A percentile compares a stretch with the other conserved stretches of the same genome.
These are phyloP conservation scores for Hanseniaspora nectarophila DNA, from an alignment of 805 yeast species.

Conservation along the genomic window DNA sequence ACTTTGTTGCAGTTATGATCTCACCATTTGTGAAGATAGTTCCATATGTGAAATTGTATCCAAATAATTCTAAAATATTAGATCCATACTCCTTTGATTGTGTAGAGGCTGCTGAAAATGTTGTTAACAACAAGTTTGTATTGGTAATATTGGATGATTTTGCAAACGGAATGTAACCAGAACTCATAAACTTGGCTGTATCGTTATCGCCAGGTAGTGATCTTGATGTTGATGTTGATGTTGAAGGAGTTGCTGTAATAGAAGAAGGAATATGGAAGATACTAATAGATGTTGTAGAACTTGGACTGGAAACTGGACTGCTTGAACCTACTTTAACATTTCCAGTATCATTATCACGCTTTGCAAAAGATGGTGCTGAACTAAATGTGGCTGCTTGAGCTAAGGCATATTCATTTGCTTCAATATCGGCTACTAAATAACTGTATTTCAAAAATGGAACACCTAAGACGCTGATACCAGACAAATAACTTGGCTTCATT, in stretches of 20 bases:
- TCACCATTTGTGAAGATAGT: slow-evolving; percentile 26
- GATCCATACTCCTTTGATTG: slow-evolving; percentile 16
- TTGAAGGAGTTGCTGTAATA: neutral
- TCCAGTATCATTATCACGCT: neutral
- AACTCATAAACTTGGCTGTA: slow-evolving; percentile 21
- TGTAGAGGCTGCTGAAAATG: slow-evolving; percentile 9
- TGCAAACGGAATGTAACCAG: slow-evolving; percentile 45
- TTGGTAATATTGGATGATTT: slow-evolving; percentile 24
- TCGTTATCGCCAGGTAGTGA: neutral
- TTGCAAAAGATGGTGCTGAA: neutral
- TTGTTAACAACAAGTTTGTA: neutral
- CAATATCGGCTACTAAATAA: slow-evolving; percentile 56
- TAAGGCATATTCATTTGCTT: slow-evolving; percentile 42
- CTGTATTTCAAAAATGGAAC: slow-evolving; percentile 41
- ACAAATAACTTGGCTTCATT: slow-evolving; percentile 36
- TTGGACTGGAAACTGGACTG: no score
- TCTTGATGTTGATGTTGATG: neutral
- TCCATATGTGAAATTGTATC: slow-evolving; percentile 19
- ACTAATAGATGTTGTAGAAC: no score
- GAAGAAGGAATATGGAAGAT: neutral
- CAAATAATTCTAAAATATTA: slow-evolving; percentile 15
- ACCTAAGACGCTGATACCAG: slow-evolving; percentile 49
- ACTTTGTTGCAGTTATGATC: slow-evolving; percentile 24
- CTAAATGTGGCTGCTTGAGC: slow-evolving; percentile 32
- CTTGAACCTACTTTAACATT: no score